phyloP scores from a whole-genome alignment of 1,284 basidiomycete genomes.

The Moniliella sp. region DNA sequence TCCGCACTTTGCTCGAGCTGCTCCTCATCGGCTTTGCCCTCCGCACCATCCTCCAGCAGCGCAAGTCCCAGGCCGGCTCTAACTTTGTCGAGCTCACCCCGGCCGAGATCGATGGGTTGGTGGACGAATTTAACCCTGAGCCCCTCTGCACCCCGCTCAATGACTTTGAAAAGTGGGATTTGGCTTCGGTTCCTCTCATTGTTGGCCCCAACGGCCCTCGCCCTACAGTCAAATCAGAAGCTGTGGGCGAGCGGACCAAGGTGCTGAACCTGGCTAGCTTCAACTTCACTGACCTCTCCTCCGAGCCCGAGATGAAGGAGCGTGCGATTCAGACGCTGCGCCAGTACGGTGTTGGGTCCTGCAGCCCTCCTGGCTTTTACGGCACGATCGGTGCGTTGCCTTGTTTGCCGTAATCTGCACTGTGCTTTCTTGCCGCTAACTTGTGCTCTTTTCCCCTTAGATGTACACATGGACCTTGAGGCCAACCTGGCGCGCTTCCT shows the following conservation, averaged over 20 bases:
- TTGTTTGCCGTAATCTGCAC: background rate
- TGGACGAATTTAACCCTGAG: conserved; percentile 82
- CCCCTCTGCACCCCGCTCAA: conserved; percentile 51
- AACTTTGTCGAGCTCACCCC: conserved; percentile 69
- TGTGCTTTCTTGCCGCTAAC: background rate
- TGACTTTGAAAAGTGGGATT: conserved; percentile 46
- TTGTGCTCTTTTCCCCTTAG: no score
- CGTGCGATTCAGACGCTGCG: conserved; percentile 65
- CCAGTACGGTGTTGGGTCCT: conserved; percentile 81
- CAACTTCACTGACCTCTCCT: conserved; percentile 78
- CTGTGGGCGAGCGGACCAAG: conserved; percentile 32
- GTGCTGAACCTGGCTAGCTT: conserved; percentile 70
- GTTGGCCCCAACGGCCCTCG: conserved; percentile 50
- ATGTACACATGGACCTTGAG: conserved; percentile 77
- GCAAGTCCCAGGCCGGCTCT: conserved; percentile 61
- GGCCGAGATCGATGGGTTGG: conserved; percentile 86
- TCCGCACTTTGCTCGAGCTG: conserved; percentile 69
- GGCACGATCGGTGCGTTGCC: conserved; percentile 57
- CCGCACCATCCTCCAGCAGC: conserved; percentile 67
- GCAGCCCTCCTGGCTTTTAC: conserved; percentile 92
- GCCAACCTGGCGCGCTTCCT: conserved; percentile 71
- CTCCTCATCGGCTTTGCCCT: conserved; percentile 64
- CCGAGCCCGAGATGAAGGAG: conserved; percentile 66
- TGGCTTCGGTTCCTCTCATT: conserved; percentile 55
- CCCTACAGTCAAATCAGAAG: conserved; percentile 47